Base-by-base conservation (phyloP, 2,329 filamentous ascomycete genomes). In the Tetracladium maxilliforme region DNA sequence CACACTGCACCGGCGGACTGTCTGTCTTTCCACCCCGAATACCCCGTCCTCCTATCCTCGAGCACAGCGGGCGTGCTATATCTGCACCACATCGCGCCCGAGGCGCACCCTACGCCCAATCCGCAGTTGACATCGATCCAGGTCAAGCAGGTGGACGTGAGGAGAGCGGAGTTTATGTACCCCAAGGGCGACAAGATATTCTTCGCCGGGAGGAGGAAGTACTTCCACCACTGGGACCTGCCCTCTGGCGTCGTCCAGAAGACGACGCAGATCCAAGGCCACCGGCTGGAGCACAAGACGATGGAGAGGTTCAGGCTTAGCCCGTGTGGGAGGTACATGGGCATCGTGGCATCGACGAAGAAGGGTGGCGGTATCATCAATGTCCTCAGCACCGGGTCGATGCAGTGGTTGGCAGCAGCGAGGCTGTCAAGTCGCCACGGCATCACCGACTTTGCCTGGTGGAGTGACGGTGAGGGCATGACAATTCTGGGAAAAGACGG, bases 181-280 rank as follows among this genome's bases (percentile, higher is more conserved):
- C 70, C 77, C 5, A 55, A 56, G 10, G 82, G 80, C 34, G 73
- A 78, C 33, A 77, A 77, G 39, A 78, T 98, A 36, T 81, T 93
- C 49, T 80, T 94, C 31, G 79, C 84, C 11, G 86, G 86, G 19
- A 76, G 87, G 18, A 71, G 90, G 24, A 74, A 74, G 34, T 95
- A 84, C 57, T 94, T 95, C 51, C 90, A 95, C 52, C 74, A 78
- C 36, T 98, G 90, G 90, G 76, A 95, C 42, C 64, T 98, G 14
- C 61, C 76, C 21, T 75, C 77, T 1, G 90, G 90, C 21, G 58
- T 63, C 9, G 72, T 98, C 24, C 78, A 87, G 41, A 93, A 92
- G 52, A 68, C 92, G 22, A 72, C 70, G 38, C 63, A 78, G 45
- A 57, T 90, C 30, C 68, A 78, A 43, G 70, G 84, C 33, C 76